Percentiles rank a stretch among this genome's conserved stretches.
These are phyloP conservation scores for Mycena maculata DNA, from an alignment of 768 basidiomycete species.

Conservation along the genomic window DNA sequence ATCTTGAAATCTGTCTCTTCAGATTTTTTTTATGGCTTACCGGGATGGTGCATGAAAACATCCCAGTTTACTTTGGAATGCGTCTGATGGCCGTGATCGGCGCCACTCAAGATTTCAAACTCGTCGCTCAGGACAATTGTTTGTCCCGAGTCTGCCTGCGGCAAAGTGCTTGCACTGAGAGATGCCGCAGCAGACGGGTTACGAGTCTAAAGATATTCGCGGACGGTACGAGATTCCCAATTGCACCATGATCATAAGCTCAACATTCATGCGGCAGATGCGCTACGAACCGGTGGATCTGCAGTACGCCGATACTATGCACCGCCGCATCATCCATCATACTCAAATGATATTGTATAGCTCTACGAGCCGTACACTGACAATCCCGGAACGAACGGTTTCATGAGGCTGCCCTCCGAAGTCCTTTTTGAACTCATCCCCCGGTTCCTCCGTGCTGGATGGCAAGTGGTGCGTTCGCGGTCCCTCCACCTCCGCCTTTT, in stretches of 20 bases:
- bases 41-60: no score
- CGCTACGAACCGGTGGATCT: conserved; percentile 14
- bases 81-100: no score
- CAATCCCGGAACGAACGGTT: conserved; percentile 64
- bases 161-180: no score
- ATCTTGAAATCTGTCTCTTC: no score
- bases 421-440: conserved; percentile 59
- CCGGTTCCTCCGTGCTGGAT: conserved; percentile 65
- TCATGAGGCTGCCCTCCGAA: conserved; percentile 63
- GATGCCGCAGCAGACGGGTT: no score
- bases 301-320: not conserved
- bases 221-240: conserved; percentile 66
- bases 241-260: not conserved
- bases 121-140: no score
- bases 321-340: no score
- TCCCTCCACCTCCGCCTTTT: not conserved
- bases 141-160: no score
- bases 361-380: conserved; percentile 71
- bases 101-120: no score
- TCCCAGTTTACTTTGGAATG: no score
- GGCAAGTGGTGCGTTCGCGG: conserved; percentile 65
- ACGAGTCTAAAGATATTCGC: conserved; percentile 83
- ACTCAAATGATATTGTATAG: conserved; percentile 34
- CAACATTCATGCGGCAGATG: not conserved
- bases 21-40: no score